These are phyloP conservation scores for Nannizzia gypsea DNA, from an alignment of 2,329 filamentous ascomycete genomes.

Conservation along the genomic window DNA sequence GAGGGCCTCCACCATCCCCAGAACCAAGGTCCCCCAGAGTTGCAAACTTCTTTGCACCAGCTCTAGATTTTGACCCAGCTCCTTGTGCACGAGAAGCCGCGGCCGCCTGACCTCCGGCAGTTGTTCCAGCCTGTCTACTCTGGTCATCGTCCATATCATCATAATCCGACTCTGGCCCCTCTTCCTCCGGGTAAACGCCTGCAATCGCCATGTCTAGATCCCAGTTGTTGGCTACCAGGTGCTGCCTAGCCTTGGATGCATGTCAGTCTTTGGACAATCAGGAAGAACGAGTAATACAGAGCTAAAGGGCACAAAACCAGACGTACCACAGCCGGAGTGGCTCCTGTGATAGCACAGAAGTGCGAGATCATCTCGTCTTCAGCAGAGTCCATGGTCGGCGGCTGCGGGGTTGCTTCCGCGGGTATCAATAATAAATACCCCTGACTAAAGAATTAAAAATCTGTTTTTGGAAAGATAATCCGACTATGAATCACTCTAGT, in stretches of 20 bases:
- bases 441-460: neutral
- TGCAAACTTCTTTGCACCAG: conserved; percentile 36
- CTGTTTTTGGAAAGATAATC: neutral
- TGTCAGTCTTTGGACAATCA: neutral
- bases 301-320: neutral
- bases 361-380: conserved; percentile 38
- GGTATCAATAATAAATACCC: too few relatives aligned
- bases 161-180: conserved; percentile 27
- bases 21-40: conserved; percentile 36
- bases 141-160: conserved; percentile 16
- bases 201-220: conserved; percentile 52
- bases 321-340: conserved; percentile 38
- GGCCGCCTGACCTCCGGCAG: neutral
- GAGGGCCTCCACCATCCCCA: conserved; percentile 21
- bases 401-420: neutral
- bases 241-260: conserved; percentile 48
- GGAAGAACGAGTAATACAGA: neutral
- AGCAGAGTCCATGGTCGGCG: conserved; percentile 24
- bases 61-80: conserved; percentile 12
- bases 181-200: conserved; percentile 46
- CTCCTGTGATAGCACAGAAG: conserved; percentile 47
- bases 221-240: conserved; percentile 55
- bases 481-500: neutral
- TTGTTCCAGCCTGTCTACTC: neutral
- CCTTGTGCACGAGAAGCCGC: neutral